Percentiles rank a stretch among this genome's conserved stretches.
These are phyloP conservation scores for Aaosphaeria pasadenensis DNA, from an alignment of 2,329 filamentous ascomycete species.

Conservation along the genomic window DNA sequence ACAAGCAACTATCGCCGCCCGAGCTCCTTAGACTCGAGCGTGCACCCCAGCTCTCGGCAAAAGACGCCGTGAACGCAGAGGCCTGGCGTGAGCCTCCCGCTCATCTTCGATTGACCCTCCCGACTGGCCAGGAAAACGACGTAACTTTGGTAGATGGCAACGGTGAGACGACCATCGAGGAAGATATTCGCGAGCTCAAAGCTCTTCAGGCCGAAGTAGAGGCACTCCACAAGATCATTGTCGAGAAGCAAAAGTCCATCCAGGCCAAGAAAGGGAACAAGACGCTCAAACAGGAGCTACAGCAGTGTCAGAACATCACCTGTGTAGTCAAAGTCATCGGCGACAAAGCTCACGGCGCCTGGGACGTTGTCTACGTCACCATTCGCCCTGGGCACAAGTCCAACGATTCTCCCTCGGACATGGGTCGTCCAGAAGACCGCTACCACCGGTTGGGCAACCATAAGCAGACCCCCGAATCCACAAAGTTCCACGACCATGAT, in stretches of 20 bases:
- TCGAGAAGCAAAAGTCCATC: slow-evolving; percentile 34
- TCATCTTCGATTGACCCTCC: slow-evolving; percentile 26
- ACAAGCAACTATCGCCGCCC: slow-evolving; percentile 37
- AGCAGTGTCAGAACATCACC: slow-evolving; percentile 42
- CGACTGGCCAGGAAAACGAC: slow-evolving; percentile 7
- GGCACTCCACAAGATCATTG: slow-evolving; percentile 35
- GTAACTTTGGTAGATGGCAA: slow-evolving; percentile 4
- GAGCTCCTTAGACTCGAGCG: slow-evolving; percentile 35
- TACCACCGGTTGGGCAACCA: slow-evolving; percentile 15
- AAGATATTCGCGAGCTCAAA: slow-evolving; percentile 41
- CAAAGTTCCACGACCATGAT: not conserved
- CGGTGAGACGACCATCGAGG: slow-evolving; percentile 24
- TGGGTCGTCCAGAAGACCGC: slow-evolving; percentile 24
- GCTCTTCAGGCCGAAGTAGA: slow-evolving; percentile 38
- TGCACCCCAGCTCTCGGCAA: slow-evolving; percentile 28
- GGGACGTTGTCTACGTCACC: slow-evolving; percentile 25
- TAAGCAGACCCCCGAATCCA: slow-evolving; percentile 8
- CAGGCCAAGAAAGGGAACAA: slow-evolving; percentile 27
- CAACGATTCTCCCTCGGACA: slow-evolving; percentile 10
- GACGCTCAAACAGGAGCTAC: slow-evolving; percentile 37
- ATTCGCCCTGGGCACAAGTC: slow-evolving; percentile 22
- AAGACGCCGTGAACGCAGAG: slow-evolving; percentile 22
- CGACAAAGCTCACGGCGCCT: slow-evolving; percentile 34
- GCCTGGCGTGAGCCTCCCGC: slow-evolving; percentile 37
- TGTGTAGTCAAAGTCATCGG: slow-evolving; percentile 41